Base-by-base conservation (phyloP, 148 eudicot species). In the Rhododendron henanense region DNA sequence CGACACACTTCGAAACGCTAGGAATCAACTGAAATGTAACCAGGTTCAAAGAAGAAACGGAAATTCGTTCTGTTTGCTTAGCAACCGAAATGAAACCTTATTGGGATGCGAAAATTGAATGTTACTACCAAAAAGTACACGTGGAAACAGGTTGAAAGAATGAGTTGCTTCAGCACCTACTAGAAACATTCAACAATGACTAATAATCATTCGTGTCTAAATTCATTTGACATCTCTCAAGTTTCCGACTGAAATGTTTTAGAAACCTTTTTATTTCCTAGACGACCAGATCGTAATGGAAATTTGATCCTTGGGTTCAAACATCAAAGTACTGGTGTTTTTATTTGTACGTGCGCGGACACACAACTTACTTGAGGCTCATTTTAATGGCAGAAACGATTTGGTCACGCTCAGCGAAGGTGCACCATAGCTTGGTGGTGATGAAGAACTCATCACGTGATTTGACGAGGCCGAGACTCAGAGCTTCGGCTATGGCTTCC, bases 351-450 rank as follows among this genome's bases (percentile, higher is more conserved):
- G 10, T 16, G 47, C 8, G 1, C 4, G 2, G 7, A 16, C 45
- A 37, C 23, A 5, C 0, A 15, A 84, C 50, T 31, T 88, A 94
- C 96, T 88, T 33, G 74, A 94, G 91, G 23, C 91, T 88, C 55
- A 89, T 88, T 7, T 85, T 69, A 47, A 94, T 86, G 6, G 93
- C 94, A 35, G 92, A 89, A 81, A 91, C 81, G 45, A 94, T 90
- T 23, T 91, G 95, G 25, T 89, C 73, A 13, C 90, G 89, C 14
- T 93, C 91, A 51, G 95, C 89, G 37, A 88, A 91, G 44, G 87
- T 88, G 31, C 87, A 79, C 93, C 91, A 94, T 7, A 94, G 87
- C 89, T 94, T 94, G n/a, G 96, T 88, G 78, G 96, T 91, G 50
- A 94, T 84, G 47, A 93, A 94, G 28, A 94, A 48, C 33, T 94